Evolutionary conservation across 2,329 filamentous ascomycete species (phyloP), one percentile per base, ranked within the genome.

Genomic region (Arthrobotrys musiformis): DNA sequence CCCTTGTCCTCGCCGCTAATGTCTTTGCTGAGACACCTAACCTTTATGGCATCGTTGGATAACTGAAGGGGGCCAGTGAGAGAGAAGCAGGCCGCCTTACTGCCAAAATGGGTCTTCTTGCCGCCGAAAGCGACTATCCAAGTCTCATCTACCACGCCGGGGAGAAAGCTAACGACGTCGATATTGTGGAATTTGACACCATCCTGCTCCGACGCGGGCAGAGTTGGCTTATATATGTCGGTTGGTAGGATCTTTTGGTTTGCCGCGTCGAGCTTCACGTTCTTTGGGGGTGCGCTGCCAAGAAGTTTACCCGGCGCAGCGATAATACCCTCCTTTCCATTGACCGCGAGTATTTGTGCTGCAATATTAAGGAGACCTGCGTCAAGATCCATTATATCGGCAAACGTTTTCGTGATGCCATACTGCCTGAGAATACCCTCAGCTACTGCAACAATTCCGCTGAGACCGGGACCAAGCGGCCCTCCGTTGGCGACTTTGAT

Each of bases 121-220:
- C 63, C 63, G 22, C 63, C 63, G 19, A 58, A 68, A 30, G 63
- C 63, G 24, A 68, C 48, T 6, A 58, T 68, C 63, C 48, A 68
- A 58, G 63, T 28, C 35, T 68, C 48, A n/a, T 68, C 63, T 15
- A 68, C 63, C 19, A 68, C 35, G 4, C 63, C 63, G 19, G 63
- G 63, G 6, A 68, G 11, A 46, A 68, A 68, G 63, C 35, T 58
- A 19, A 68, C 48, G 33, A 68, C 63, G 9, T 58, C 48, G 1
- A 68, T 22, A 8, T 64, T 64, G 24, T 68, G 33, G 63, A 68
- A 68, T 40, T 68, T 58, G 17, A 68, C 13, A 68, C 63, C 63
- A 33, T 58, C 63, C 46, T 68, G 63, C 35, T 68, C 63, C 17
- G 9, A 1, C 9, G 48, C 63, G 3, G 63, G 63, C 24, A 68